phyloP scores from a whole-genome alignment of 2,329 filamentous ascomycete genomes.

The Fusarium heterosporum region DNA sequence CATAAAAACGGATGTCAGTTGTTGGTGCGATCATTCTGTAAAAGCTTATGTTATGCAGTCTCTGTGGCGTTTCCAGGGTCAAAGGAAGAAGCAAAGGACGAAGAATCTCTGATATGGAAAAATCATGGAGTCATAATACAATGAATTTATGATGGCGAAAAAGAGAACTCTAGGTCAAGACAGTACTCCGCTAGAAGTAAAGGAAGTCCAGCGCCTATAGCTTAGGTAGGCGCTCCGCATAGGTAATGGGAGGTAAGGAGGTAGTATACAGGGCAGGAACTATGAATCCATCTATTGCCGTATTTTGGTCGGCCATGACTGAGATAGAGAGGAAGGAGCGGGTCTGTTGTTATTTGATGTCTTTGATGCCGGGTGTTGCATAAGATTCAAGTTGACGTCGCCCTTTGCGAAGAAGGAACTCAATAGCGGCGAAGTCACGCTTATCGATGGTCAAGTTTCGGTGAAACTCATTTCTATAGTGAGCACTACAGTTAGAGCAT shows the following conservation, averaged over 20 bases:
- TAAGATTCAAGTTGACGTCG: conserved; percentile 84
- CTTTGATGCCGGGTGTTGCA: conserved; percentile 81
- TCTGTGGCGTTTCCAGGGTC: conserved; percentile 43
- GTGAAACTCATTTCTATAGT: conserved; percentile 77
- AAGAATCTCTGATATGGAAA: conserved; percentile 5
- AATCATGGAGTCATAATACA: conserved; percentile 26
- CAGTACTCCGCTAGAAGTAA: background rate
- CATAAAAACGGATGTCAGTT: conserved; percentile 46
- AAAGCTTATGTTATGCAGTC: conserved; percentile 17
- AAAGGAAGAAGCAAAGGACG: background rate
- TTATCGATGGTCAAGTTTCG: conserved; percentile 77
- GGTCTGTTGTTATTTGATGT: conserved; percentile 62
- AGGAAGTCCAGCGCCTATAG: background rate
- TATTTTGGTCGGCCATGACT: background rate
- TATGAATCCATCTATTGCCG: conserved; percentile 10
- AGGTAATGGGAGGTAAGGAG: conserved; percentile 6
- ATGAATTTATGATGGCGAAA: conserved; percentile 21
- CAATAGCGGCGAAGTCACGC: conserved; percentile 87
- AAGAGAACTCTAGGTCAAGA: background rate
- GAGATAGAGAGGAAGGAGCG: background rate
- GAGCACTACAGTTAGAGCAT: conserved; percentile 3
- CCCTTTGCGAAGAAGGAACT: conserved; percentile 86
- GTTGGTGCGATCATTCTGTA: conserved; percentile 48
- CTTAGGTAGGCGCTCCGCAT: too few species aligned
- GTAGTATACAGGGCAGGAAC: conserved; percentile 1